phyloP scores from a whole-genome alignment of 805 yeast genomes.

The Candida anglica region DNA sequence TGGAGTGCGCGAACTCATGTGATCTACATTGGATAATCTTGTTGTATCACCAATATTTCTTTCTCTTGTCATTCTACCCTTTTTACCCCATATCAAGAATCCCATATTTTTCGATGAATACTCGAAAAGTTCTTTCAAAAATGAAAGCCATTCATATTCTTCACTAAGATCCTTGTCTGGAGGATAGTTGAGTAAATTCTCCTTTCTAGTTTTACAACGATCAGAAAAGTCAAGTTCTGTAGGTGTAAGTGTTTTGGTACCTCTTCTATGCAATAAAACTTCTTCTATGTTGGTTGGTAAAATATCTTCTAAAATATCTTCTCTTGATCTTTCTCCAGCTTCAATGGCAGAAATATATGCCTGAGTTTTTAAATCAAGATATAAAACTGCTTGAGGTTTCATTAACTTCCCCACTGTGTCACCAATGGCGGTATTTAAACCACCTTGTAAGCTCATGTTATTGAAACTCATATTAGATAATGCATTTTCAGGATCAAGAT shows the following conservation, averaged over 20 bases:
- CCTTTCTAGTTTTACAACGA: slow-evolving; percentile 69
- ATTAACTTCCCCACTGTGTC: slow-evolving; percentile 54
- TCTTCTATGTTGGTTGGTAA: slow-evolving; percentile 66
- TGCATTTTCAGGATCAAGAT: slow-evolving; percentile 45
- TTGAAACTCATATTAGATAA: slow-evolving; percentile 30
- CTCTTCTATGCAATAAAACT: slow-evolving; percentile 32
- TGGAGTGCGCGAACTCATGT: no score
- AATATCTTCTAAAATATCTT: slow-evolving; percentile 68
- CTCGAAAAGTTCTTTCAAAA: slow-evolving; percentile 73
- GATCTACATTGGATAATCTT: slow-evolving; percentile 6
- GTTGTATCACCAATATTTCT: slow-evolving; percentile 5
- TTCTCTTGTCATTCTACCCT: slow-evolving; percentile 20
- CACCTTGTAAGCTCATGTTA: slow-evolving; percentile 30
- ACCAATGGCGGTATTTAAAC: slow-evolving; percentile 29
- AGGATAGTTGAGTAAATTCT: slow-evolving; percentile 46
- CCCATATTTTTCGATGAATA: slow-evolving; percentile 75
- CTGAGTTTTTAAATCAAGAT: slow-evolving; percentile 88
- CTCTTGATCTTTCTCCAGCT: slow-evolving; percentile 54
- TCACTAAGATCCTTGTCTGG: slow-evolving; percentile 54
- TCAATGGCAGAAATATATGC: slow-evolving; percentile 88
- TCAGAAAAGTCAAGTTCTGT: slow-evolving; percentile 76
- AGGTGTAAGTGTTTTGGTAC: slow-evolving; percentile 50
- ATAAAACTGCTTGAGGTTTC: slow-evolving; percentile 77
- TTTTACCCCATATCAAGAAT: slow-evolving; percentile 65
- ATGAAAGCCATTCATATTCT: slow-evolving; percentile 82